A percentile compares a stretch with the other conserved stretches of the same genome.
Evolutionary conservation across 108 stramenopile species (phyloP).

Genomic region (Fragilaria radians): DNA sequence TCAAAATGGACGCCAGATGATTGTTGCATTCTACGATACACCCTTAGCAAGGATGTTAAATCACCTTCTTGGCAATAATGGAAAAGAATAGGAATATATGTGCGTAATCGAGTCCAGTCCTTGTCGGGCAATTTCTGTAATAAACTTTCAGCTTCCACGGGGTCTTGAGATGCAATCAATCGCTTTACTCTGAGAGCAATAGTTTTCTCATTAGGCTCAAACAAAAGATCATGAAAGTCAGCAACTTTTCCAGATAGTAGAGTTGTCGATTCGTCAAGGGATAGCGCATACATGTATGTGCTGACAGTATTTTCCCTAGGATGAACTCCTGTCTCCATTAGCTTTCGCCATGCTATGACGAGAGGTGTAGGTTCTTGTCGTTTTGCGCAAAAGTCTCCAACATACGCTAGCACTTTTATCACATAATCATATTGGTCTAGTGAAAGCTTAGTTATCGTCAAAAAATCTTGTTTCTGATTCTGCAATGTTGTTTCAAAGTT

Average conservation of each 20-base stretch:
- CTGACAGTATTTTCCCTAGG: conserved; percentile 22
- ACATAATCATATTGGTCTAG: conserved; percentile 22
- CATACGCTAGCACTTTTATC: conserved; percentile 23
- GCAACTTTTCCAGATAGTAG: conserved; percentile 59
- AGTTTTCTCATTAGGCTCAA: conserved; percentile 70
- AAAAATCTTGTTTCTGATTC: conserved; percentile 9
- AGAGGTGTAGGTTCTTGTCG: conserved; percentile 11
- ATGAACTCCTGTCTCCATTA: conserved; percentile 19
- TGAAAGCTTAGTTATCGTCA: conserved; percentile 23
- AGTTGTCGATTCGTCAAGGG: neutral
- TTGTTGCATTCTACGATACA: conserved; percentile 59
- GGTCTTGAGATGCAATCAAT: conserved; percentile 50
- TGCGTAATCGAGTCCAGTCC: conserved; percentile 50
- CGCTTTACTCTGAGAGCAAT: conserved; percentile 51
- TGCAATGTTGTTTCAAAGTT: neutral
- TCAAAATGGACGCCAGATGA: conserved; percentile 42
- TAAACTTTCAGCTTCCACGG: conserved; percentile 58
- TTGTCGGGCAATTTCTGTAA: conserved; percentile 38
- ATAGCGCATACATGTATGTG: neutral
- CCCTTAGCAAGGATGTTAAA: conserved; percentile 37
- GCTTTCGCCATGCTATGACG: neutral
- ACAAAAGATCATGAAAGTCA: conserved; percentile 65
- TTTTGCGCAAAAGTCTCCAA: conserved; percentile 50
- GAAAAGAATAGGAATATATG: conserved; percentile 68
- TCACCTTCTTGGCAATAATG: conserved; percentile 53